Evolutionary conservation across 495 filamentous ascomycete species (phyloP), one percentile per base, ranked within the genome.

Genomic region (Penicillium dipodomyicola): DNA sequence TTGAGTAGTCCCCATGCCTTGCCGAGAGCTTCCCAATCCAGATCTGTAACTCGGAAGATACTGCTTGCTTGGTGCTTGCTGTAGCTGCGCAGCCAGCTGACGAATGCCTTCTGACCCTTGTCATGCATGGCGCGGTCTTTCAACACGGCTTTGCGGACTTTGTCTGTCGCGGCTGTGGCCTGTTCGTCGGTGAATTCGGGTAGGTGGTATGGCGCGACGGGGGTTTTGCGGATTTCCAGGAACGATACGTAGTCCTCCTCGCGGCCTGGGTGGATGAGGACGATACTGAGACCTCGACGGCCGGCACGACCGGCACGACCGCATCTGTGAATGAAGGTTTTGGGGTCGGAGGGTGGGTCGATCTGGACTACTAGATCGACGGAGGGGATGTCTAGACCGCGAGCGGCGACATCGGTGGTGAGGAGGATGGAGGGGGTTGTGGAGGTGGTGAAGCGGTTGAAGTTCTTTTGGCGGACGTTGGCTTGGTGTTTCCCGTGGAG

Each of bases 301-400:
- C 94, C 94, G 5, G 94, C 94, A 40, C 94, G 84, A 0, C 92
- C 94, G 2, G 95, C 91, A 53, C 94, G 90, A 4, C 94, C 94
- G 63, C 91, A 95, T 54, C 94, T 86, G 73, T 98, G 94, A 52
- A 98, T 86, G 71, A 97, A 97, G 37, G 87, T 90, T 70, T 97
- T 97, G 0, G 94, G 91, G 67, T 97, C 93, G 29, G 84, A 87
- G 1, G 94, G 94, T 0, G 92, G 87, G 65, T 98, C 94, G 48
- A 97, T 78, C 68, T 97, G 93, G 3, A 97, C 80, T 30, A 97
- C 93, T 7, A 97, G 82, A 71, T 98, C 95, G 33, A 97, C 91
- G 54, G 90, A 87, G 1, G 95, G 94, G 58, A 98, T 96, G 65
- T 98, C 94, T 15, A 98, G 83, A 30, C 92, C 92, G 47, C 92